Conservation (phyloP, 805 yeast species). For the Grigorovia humatica region DNA sequence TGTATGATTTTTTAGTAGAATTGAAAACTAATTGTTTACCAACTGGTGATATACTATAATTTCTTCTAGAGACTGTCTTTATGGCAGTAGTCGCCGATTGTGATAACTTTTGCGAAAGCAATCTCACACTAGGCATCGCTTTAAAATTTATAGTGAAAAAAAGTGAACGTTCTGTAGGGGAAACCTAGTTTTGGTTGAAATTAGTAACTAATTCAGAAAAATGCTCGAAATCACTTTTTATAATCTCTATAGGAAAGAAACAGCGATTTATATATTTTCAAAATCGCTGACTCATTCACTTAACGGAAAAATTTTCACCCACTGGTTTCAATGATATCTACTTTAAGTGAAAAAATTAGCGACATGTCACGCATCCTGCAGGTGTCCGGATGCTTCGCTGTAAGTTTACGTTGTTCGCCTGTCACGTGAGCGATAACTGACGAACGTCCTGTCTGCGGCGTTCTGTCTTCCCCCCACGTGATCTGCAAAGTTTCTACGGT, state of each 20-base stretch:
- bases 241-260: slow-evolving; percentile 9
- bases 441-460: neutral
- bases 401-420: slow-evolving; percentile 10
- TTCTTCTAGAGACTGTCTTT: neutral
- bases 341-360: slow-evolving; percentile 15
- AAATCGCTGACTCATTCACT: slow-evolving; percentile 13
- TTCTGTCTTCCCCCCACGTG: neutral
- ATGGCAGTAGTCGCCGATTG: neutral
- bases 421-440: neutral
- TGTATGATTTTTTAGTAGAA: neutral
- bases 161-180: slow-evolving; percentile 4
- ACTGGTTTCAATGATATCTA: neutral
- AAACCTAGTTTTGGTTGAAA: neutral
- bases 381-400: slow-evolving; percentile 1
- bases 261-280: slow-evolving; percentile 5
- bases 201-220: neutral
- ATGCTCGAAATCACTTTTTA: slow-evolving; percentile 10
- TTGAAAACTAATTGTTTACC: neutral
- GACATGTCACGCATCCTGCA: slow-evolving; percentile 1
- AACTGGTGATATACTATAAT: neutral
- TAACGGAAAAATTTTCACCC: slow-evolving; percentile 5
- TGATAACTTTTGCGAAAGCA: neutral
- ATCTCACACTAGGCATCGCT: neutral
- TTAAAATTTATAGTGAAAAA: neutral
- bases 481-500: neutral